Evolutionary conservation across 345 rosid genomes (phyloP).

Genomic region (Luvunga scandens): DNA sequence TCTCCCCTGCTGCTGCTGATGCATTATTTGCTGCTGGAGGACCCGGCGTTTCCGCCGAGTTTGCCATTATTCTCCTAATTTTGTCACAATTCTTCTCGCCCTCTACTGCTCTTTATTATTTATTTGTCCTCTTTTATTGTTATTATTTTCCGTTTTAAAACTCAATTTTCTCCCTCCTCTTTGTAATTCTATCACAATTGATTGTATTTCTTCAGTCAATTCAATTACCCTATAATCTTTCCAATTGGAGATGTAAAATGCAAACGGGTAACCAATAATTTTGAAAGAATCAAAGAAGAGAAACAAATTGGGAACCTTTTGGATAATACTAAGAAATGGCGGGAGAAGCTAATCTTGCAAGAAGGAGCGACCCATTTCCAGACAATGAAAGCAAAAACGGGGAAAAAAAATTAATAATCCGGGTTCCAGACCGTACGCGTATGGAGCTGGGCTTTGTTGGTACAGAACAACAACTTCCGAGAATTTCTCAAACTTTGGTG

Average conservation of each 20-base stretch:
- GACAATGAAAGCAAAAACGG: neutral
- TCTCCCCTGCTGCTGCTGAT: neutral
- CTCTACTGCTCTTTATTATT: neutral
- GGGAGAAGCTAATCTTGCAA: neutral
- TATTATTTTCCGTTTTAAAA: neutral
- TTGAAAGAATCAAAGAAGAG: neutral
- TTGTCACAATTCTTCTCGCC: neutral
- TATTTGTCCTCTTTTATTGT: neutral
- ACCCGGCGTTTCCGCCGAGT: constrained; percentile 38
- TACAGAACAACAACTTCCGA: constrained; percentile 3
- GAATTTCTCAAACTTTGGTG: neutral
- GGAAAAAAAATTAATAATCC: no score
- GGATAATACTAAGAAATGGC: neutral
- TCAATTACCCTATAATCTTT: neutral
- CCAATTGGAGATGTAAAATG: neutral
- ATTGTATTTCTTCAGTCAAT: neutral
- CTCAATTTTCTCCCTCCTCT: neutral
- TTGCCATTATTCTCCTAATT: constrained; percentile 32
- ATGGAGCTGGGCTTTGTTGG: neutral
- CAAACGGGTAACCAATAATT: neutral
- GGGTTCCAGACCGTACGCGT: neutral
- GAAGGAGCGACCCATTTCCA: neutral
- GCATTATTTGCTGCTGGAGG: constrained; percentile 15
- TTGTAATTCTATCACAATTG: neutral
- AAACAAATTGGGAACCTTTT: neutral